These are phyloP conservation scores for Cicer cuneatum DNA, from an alignment of 306 rosid species.

Conservation along the genomic window DNA sequence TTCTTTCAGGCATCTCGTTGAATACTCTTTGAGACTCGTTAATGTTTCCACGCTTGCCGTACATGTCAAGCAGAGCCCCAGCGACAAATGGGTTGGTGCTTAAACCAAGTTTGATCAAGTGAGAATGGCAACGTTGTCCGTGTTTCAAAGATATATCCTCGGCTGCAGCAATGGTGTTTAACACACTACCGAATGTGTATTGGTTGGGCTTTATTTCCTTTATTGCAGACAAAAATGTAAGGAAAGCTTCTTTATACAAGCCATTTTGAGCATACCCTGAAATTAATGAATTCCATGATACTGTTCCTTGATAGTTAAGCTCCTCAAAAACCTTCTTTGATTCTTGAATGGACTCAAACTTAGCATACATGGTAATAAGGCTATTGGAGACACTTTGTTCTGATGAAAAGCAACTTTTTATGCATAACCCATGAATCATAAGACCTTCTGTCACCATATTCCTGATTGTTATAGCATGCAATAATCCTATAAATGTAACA, in stretches of 20 bases:
- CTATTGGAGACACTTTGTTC: constrained; percentile 70
- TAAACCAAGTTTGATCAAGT: constrained; percentile 66
- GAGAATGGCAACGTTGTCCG: constrained; percentile 79
- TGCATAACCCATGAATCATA: constrained; percentile 68
- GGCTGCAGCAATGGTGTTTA: constrained; percentile 76
- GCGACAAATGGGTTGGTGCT: constrained; percentile 63
- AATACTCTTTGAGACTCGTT: constrained; percentile 69
- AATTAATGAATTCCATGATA: constrained; percentile 90
- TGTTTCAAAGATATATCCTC: constrained; percentile 71
- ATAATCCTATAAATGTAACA: constrained; percentile 75
- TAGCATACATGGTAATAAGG: constrained; percentile 88
- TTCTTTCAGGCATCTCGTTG: constrained; percentile 58
- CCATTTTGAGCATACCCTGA: constrained; percentile 86
- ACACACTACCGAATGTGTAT: constrained; percentile 85
- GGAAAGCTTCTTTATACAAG: constrained; percentile 64
- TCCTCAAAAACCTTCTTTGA: constrained; percentile 78
- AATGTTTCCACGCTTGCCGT: constrained; percentile 84
- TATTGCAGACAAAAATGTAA: constrained; percentile 60
- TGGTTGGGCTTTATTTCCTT: constrained; percentile 72
- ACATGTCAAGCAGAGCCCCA: constrained; percentile 83
- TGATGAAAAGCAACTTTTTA: constrained; percentile 59
- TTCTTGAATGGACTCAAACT: constrained; percentile 65
- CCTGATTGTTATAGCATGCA: constrained; percentile 64
- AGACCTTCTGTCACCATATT: constrained; percentile 65
- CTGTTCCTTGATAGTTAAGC: constrained; percentile 60